Evolutionary conservation across 495 filamentous ascomycete species (phyloP), one percentile per base, ranked within the genome.

Genomic region (Tuber umbilicatum): DNA sequence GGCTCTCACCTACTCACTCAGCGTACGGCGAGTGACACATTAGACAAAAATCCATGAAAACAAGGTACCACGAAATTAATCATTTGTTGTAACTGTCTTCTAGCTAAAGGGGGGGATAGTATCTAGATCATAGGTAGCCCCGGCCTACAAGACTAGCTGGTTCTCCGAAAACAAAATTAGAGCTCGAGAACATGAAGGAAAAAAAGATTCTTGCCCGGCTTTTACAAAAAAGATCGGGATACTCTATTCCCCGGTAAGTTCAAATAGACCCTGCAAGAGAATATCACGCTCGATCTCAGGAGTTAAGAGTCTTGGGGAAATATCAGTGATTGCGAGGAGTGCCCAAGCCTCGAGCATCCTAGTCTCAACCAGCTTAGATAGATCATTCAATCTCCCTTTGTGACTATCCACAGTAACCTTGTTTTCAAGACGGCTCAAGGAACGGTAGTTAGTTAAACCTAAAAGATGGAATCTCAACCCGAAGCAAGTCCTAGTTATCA

Each of bases 301-400:
- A 17, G 60, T 50, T n/a, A 45, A 27, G 35, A 74, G 78, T 38
- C 17, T 43, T 21, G 42, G 31, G 5, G 77, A 70, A 42, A 72
- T 75, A 12, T 71, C 40, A 4, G 37, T 70, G 27, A 74, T 45
- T 37, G 77, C 75, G 40, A 74, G 31, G 35, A 79, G 40, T 12
- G 55, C 69, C 77, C 77, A 79, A 7, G 77, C 76, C 17, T 79
- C 77, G 21, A 79, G n/a, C 4, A 79, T 50, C 37, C 77, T 79
- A 16, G 77, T 79, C 64, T 79, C 77, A 6, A 79, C 69, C 41
- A 79, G 73, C n/a, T 70, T 69, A 55, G 77, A 79, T 42, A 60
- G 77, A 31, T 16, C 19, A 12, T 79, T 72, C 16, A 79, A 42
- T 79, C 76, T 75, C 1, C 77, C 77, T 47, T 69, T 55, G 9